phyloP scores from a whole-genome alignment of 768 basidiomycete genomes.

The Phaeolepiota aurea region DNA sequence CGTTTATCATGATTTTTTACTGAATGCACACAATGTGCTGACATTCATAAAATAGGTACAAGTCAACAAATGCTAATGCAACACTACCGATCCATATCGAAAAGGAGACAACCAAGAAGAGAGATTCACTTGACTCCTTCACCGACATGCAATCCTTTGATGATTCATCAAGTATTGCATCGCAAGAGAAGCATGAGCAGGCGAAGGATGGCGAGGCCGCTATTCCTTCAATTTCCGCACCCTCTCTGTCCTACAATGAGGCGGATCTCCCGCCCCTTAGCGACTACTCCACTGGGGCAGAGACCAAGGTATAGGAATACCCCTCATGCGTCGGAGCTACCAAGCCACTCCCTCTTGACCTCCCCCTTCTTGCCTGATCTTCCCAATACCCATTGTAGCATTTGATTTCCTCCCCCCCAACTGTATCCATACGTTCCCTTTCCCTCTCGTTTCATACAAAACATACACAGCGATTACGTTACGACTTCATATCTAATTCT shows the following conservation, averaged over 20 bases:
- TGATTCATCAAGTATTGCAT: constrained; percentile 29
- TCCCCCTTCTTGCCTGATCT: too few relatives aligned
- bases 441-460: not conserved
- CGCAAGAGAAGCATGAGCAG: constrained; percentile 11
- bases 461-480: too few relatives aligned
- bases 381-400: not conserved
- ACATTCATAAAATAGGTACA: constrained; percentile 5
- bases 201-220: too few relatives aligned
- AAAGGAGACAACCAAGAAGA: constrained; percentile 40
- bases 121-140: constrained; percentile 40
- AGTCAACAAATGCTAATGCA: constrained; percentile 18
- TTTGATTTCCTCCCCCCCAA: not conserved
- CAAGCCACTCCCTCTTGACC: too few relatives aligned
- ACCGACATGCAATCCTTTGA: constrained; percentile 31
- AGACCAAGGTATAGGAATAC: not conserved
- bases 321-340: too few relatives aligned
- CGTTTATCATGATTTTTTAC: constrained; percentile 5
- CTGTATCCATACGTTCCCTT: not conserved
- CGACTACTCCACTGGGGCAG: not conserved
- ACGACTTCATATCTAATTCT: too few relatives aligned
- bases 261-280: not conserved
- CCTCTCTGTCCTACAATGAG: not conserved
- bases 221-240: too few relatives aligned
- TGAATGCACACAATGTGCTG: not conserved
- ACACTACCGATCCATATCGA: constrained; percentile 24